A percentile compares a stretch with the other conserved stretches of the same genome.
phyloP scores from a whole-genome alignment of 2,329 filamentous ascomycete genomes.

The Penicillium brevicompactum region DNA sequence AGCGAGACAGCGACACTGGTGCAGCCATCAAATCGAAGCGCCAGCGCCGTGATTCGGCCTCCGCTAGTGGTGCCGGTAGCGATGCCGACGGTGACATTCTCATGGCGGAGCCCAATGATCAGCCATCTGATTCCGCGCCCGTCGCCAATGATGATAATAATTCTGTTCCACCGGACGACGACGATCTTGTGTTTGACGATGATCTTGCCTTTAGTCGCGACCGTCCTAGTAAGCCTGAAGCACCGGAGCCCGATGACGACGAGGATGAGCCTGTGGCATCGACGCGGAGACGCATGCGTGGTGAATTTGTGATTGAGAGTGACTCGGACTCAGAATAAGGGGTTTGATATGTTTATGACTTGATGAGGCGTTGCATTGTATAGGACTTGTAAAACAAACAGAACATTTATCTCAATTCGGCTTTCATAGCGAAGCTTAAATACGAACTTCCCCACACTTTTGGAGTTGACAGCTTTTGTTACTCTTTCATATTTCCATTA shows the following conservation, averaged over 20 bases:
- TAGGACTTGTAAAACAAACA: constrained; percentile 12
- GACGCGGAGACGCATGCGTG: constrained; percentile 38
- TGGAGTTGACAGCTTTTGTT: background rate
- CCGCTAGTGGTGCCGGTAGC: constrained; percentile 14
- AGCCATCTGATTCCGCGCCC: constrained; percentile 14
- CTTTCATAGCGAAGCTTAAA: background rate
- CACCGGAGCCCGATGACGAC: constrained; percentile 26
- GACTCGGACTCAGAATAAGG: constrained; percentile 40
- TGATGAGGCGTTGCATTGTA: constrained; percentile 30
- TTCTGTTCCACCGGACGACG: constrained; percentile 31
- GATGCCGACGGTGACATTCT: constrained; percentile 36
- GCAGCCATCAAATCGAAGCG: constrained; percentile 31
- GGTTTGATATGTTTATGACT: constrained; percentile 21
- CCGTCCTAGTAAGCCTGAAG: constrained; percentile 16
- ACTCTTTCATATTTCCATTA: background rate
- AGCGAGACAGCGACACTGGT: constrained; percentile 32
- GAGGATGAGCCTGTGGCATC: constrained; percentile 34
- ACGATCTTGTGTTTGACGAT: constrained; percentile 38
- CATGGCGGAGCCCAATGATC: constrained; percentile 30
- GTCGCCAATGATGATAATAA: constrained; percentile 20
- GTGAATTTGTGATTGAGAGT: constrained; percentile 46
- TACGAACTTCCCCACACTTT: constrained; percentile 1
- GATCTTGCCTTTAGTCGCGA: constrained; percentile 36
- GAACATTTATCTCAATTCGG: background rate
- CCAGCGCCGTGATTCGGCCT: constrained; percentile 28